Base-by-base conservation (phyloP, 495 filamentous ascomycete genomes). In the Aspergillus bridgeri region DNA sequence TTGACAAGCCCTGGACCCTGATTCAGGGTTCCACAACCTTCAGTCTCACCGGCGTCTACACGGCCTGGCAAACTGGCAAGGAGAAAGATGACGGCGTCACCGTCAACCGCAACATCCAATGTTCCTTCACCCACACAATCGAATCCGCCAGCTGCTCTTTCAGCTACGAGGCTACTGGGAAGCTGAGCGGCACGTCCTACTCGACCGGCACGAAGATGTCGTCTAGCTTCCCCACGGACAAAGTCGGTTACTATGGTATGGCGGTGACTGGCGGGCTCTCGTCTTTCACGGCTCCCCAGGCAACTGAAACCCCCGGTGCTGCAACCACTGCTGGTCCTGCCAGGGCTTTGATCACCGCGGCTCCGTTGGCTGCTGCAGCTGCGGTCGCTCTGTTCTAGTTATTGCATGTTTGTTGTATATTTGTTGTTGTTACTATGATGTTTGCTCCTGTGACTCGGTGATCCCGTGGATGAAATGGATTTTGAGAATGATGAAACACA, bases 1-100 rank as follows among this genome's bases (percentile, higher is more conserved):
- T 67, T 27, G 18, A 58, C 24, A 29, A 47, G 2, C 64, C 69
- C n/a, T 55, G 48, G 18, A 72, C 69, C 42, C 24, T 72, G n/a
- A 57, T 72, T 33, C 61, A 64, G 22, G 69, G 67, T 23, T 27
- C 33, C n/a, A 17, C 43, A 15, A 43, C 51, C 51, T 53, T 11
- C 33, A 53, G 51, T 13, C 7, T 44, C 8, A 53, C 51, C 9
- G 51, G 51, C 13, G 33, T 53, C 8, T 53, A 53, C 33, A 53
- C 51, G 8, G 29, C 29, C 21, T 24, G 38, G 51, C 17, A 22
- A 18, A 3, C 18, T 3, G 33, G 19, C 18, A 42, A 25, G 9
- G 33, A 38, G 3, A 38, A 38, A 38, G 33, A 20, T 18, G n/a
- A 53, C 15, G 51, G 27, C 51, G 19, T 53, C 24, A 53, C 51